A percentile compares a stretch with the other conserved stretches of the same genome.
phyloP scores from a whole-genome alignment of 164 flowering plant genomes.

The Vitis vinifera region DNA sequence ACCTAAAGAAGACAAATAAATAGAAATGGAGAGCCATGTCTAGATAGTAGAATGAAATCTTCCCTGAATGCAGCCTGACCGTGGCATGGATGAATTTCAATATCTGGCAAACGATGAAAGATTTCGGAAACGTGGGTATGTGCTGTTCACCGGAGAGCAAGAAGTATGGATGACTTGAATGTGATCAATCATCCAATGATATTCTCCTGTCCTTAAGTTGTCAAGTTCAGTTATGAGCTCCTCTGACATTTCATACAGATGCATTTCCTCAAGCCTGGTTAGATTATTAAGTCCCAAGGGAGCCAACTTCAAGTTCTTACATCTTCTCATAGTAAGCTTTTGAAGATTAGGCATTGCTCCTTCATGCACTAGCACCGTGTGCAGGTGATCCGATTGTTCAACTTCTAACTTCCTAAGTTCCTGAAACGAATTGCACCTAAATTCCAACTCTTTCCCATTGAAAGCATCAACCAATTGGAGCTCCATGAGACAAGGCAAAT shows the following conservation, averaged over 20 bases:
- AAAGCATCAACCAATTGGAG: conserved; percentile 17
- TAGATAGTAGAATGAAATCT: too few species aligned
- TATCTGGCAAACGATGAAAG: too few species aligned
- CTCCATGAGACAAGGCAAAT: conserved; percentile 22
- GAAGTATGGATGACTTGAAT: too few species aligned
- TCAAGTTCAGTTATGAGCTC: not conserved
- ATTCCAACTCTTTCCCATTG: conserved; percentile 12
- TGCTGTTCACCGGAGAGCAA: too few species aligned
- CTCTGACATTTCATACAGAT: conserved; percentile 13
- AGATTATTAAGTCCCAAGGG: conserved; percentile 14
- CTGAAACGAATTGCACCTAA: conserved; percentile 6
- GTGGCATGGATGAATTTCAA: too few species aligned
- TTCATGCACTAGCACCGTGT: not conserved
- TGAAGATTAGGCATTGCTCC: conserved; percentile 14
- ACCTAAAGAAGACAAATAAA: too few species aligned
- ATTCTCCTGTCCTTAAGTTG: not conserved
- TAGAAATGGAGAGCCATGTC: too few species aligned
- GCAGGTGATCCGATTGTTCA: conserved; percentile 7
- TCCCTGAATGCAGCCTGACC: too few species aligned
- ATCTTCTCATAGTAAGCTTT: conserved; percentile 5
- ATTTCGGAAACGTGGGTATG: too few species aligned
- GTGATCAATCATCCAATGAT: too few species aligned
- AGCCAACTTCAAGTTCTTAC: conserved; percentile 4
- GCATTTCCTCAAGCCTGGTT: conserved; percentile 10
- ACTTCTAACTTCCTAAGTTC: conserved; percentile 18